Conservation (phyloP, 75 land plant genomes). For the Pseudotsuga menziesii region DNA sequence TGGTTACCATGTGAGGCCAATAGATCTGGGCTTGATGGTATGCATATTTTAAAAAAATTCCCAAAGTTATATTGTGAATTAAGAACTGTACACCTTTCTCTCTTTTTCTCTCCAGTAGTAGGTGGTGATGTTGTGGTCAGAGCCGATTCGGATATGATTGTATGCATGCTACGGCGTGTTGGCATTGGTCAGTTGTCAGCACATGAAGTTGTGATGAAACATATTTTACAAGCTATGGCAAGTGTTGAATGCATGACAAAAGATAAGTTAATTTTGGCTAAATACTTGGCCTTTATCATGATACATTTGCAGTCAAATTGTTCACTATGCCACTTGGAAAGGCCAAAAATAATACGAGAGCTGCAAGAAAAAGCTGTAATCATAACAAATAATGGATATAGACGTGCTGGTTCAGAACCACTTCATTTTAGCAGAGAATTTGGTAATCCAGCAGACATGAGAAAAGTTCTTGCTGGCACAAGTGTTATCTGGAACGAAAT, state of each 20-base stretch:
- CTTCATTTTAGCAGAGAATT: constrained; percentile 70
- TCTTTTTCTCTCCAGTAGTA: constrained; percentile 25
- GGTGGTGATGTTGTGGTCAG: constrained; percentile 8
- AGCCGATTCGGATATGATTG: constrained; percentile 16
- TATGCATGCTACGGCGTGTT: constrained; percentile 41
- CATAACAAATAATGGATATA: constrained; percentile 67
- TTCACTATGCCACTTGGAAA: constrained; percentile 43
- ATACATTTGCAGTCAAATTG: constrained; percentile 67
- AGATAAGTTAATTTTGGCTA: constrained; percentile 43
- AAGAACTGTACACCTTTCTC: constrained; percentile 53
- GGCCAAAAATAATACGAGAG: constrained; percentile 36
- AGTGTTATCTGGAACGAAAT: constrained; percentile 66
- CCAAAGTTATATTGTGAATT: constrained; percentile 51
- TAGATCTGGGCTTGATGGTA: constrained; percentile 22
- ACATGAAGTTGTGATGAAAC: constrained; percentile 72
- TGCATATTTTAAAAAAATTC: constrained; percentile 27
- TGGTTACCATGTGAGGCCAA: constrained; percentile 64
- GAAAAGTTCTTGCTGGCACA: constrained; percentile 29
- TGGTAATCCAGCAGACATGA: constrained; percentile 55
- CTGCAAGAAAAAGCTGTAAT: constrained; percentile 50
- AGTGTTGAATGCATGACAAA: constrained; percentile 12
- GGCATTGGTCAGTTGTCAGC: constrained; percentile 69
- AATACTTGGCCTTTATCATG: constrained; percentile 72
- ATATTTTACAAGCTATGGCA: constrained; percentile 58
- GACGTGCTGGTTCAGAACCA: constrained; percentile 34